A percentile compares a stretch with the other conserved stretches of the same genome.
These are phyloP conservation scores for Phytophthora agathidicida DNA, from an alignment of 352 stramenopile genomes.

Conservation along the genomic window DNA sequence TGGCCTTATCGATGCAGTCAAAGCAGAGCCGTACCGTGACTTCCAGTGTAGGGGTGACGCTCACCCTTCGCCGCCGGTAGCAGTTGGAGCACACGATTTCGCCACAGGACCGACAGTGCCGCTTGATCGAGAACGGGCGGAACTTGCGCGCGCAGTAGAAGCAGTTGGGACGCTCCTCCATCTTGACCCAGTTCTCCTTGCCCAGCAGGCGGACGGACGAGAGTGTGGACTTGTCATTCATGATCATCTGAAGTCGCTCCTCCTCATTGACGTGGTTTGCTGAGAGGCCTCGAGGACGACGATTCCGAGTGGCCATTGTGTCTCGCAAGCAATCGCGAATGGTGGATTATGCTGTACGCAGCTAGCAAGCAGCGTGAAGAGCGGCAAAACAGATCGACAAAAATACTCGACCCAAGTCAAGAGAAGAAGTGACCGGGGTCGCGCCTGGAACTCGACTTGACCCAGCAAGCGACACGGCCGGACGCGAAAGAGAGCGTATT, in stretches of 20 bases:
- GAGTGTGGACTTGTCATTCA: slow-evolving; percentile 67
- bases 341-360: neutral
- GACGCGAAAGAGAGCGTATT: slow-evolving; percentile 41
- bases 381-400: slow-evolving; percentile 7
- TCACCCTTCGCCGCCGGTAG: slow-evolving; percentile 65
- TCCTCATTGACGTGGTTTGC: slow-evolving; percentile 52
- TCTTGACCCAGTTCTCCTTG: slow-evolving; percentile 81
- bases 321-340: slow-evolving; percentile 2
- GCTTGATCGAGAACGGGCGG: slow-evolving; percentile 72
- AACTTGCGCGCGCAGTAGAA: slow-evolving; percentile 85
- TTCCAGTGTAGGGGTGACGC: slow-evolving; percentile 36
- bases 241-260: slow-evolving; percentile 60
- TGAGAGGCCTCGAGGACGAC: slow-evolving; percentile 59
- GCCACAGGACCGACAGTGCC: slow-evolving; percentile 82
- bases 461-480: slow-evolving; percentile 1
- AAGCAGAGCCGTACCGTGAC: slow-evolving; percentile 71
- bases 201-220: slow-evolving; percentile 46
- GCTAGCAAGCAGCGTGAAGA: neutral
- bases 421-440: slow-evolving; percentile 23
- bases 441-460: neutral
- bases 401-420: slow-evolving; percentile 35
- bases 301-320: slow-evolving; percentile 26
- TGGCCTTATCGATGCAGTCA: slow-evolving; percentile 80
- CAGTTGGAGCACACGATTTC: slow-evolving; percentile 83
- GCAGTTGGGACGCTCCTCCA: slow-evolving; percentile 69